Conservation (phyloP, 345 rosid genomes). For the Linum lewisii region DNA sequence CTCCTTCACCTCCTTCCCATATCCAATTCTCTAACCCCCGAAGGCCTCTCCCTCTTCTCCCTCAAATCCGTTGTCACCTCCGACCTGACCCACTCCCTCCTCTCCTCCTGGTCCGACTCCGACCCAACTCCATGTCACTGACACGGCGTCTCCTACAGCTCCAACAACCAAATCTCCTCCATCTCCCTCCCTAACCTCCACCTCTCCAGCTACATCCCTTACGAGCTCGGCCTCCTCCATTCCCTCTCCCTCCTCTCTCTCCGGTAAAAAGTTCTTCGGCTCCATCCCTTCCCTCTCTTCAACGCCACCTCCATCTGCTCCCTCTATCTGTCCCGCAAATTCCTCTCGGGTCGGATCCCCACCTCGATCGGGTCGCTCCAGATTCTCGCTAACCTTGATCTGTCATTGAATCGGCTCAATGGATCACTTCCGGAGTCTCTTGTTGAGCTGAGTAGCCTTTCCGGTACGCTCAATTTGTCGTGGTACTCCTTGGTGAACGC, state of each 20-base stretch:
- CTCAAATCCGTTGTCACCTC: constrained; percentile 58
- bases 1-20: constrained; percentile 11
- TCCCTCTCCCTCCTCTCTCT: too few species aligned
- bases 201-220: constrained; percentile 48
- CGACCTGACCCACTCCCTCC: constrained; percentile 55
- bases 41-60: constrained; percentile 84
- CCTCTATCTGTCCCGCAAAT: constrained; percentile 67
- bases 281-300: too few species aligned
- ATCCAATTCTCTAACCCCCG: constrained; percentile 40
- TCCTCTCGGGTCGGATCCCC: constrained; percentile 58
- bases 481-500: too few species aligned
- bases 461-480: constrained; percentile 71
- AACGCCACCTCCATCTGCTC: too few species aligned
- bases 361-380: constrained; percentile 33
- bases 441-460: constrained; percentile 40
- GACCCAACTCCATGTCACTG: constrained; percentile 81
- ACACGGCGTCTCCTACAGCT: constrained; percentile 49
- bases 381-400: constrained; percentile 50
- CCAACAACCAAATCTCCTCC: constrained; percentile 48
- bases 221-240: constrained; percentile 47
- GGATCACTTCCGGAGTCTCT: constrained; percentile 70
- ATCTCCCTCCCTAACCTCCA: constrained; percentile 42
- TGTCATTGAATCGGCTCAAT: constrained; percentile 58
- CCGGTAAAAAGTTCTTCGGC: too few species aligned
- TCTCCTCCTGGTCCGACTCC: constrained; percentile 60